Conservation (phyloP, 257 asterid genomes). For the Scutellaria minor region DNA sequence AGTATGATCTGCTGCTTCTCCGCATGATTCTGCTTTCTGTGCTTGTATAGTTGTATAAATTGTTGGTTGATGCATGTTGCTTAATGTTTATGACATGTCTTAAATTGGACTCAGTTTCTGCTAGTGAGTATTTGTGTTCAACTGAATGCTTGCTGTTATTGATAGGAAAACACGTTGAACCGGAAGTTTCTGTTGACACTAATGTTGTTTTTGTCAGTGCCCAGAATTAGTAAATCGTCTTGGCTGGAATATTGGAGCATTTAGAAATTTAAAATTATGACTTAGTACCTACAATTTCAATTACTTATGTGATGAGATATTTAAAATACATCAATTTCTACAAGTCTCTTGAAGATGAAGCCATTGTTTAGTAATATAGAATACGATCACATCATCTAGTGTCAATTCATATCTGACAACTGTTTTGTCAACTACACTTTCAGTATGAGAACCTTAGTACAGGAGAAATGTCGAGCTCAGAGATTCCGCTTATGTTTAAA, state of each 20-base stretch:
- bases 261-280: not conserved
- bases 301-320: not conserved
- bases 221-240: not conserved
- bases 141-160: not conserved
- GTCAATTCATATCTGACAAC: too few species aligned
- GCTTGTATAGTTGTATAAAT: not conserved
- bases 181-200: not conserved
- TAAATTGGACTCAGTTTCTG: constrained; percentile 1
- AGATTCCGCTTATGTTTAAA: not conserved
- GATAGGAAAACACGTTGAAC: constrained; percentile 18
- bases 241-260: not conserved
- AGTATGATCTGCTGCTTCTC: constrained; percentile 29
- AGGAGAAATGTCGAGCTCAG: not conserved
- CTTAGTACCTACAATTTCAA: not conserved
- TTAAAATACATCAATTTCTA: not conserved
- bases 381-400: not conserved
- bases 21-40: constrained; percentile 9
- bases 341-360: constrained; percentile 2
- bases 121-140: not conserved
- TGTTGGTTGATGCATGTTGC: not conserved
- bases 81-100: constrained; percentile 13
- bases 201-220: constrained; percentile 12
- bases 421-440: not conserved
- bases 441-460: constrained; percentile 11
- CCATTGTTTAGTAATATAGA: constrained; percentile 8